Percentiles rank a stretch among this genome's conserved stretches.
phyloP scores from a whole-genome alignment of 768 basidiomycete species.

The Phaeolepiota aurea region DNA sequence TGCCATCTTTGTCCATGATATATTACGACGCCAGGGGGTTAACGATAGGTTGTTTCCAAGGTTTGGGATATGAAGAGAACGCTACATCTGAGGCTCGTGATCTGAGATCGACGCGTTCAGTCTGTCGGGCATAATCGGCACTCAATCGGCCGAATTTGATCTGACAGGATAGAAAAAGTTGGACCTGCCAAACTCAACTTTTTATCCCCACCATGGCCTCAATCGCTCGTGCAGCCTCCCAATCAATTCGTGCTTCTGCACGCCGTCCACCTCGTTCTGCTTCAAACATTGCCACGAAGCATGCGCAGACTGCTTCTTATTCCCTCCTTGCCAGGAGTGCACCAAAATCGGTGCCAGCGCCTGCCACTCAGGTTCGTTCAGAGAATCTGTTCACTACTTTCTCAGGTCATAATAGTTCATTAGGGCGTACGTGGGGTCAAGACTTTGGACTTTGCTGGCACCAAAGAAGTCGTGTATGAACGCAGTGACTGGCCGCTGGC shows the following conservation, averaged over 20 bases:
- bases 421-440: conserved; percentile 76
- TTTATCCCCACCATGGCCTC: conserved; percentile 45
- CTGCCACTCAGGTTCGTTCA: conserved; percentile 23
- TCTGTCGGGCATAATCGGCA: too few species aligned
- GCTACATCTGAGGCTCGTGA: too few species aligned
- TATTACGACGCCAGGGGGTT: too few species aligned
- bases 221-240: conserved; percentile 55
- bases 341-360: conserved; percentile 26
- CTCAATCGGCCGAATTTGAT: too few species aligned
- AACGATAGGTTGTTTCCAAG: too few species aligned
- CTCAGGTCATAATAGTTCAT: too few species aligned
- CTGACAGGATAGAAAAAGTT: too few species aligned
- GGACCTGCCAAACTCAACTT: too few species aligned
- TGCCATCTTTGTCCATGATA: conserved; percentile 46
- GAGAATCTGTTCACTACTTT: conserved; percentile 1
- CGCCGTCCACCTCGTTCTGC: conserved; percentile 55
- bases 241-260: conserved; percentile 54
- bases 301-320: conserved; percentile 53
- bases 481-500: conserved; percentile 96
- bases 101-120: too few species aligned
- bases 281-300: conserved; percentile 27
- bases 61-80: too few species aligned
- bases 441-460: conserved; percentile 94
- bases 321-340: conserved; percentile 54
- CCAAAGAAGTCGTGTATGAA: conserved; percentile 90